Percentiles rank a stretch among this genome's conserved stretches.
These are phyloP conservation scores for Quercus glauca DNA, from an alignment of 306 rosid genomes.

Conservation along the genomic window DNA sequence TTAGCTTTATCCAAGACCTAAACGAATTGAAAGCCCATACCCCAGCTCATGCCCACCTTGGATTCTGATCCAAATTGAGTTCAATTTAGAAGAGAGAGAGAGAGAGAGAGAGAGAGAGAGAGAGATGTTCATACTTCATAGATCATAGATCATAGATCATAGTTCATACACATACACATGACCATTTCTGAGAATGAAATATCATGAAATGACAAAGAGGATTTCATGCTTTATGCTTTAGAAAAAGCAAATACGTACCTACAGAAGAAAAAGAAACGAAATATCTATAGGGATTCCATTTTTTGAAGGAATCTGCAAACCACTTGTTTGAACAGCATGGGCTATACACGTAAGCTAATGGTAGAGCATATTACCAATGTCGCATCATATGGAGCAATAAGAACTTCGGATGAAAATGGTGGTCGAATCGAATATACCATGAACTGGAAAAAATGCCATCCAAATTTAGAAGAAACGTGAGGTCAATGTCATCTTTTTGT, in stretches of 20 bases:
- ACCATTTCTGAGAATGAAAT: not conserved
- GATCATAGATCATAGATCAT: too few species aligned
- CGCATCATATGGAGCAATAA: not conserved
- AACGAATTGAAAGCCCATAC: too few species aligned
- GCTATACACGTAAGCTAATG: not conserved
- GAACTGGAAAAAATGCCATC: conserved; percentile 13
- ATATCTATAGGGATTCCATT: too few species aligned
- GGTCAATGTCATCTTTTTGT: conserved; percentile 21
- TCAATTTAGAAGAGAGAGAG: too few species aligned
- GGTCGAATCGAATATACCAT: not conserved
- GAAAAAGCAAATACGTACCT: not conserved
- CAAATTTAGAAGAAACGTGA: not conserved
- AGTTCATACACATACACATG: not conserved
- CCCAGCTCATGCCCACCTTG: too few species aligned
- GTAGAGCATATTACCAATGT: not conserved
- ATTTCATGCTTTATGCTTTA: not conserved
- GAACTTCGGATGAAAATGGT: not conserved
- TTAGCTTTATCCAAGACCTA: too few species aligned
- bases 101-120: too few species aligned
- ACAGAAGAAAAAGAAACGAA: not conserved
- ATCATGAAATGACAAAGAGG: not conserved
- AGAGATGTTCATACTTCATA: too few species aligned
- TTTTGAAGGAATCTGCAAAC: not conserved
- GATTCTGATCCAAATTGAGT: too few species aligned
- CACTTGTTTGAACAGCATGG: not conserved